These are phyloP conservation scores for Fusarium globosum DNA, from an alignment of 2,329 filamentous ascomycete genomes.

Conservation along the genomic window DNA sequence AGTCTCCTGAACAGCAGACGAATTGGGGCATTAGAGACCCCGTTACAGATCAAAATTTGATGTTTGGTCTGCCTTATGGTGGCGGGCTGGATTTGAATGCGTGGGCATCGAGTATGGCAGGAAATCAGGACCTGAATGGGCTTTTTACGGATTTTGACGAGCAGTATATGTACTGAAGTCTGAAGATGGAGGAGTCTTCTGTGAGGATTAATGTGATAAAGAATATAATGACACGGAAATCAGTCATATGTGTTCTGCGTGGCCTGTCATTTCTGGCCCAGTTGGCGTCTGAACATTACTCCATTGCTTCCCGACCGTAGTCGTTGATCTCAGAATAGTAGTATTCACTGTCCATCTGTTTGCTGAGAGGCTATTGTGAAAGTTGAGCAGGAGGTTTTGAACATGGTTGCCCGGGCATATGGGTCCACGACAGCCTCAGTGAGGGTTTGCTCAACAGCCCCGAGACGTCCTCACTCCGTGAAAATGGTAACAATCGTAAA, in stretches of 20 bases:
- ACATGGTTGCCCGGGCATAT: not conserved
- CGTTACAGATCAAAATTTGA: slow-evolving; percentile 32
- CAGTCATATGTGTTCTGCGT: not conserved
- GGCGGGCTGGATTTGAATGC: slow-evolving; percentile 35
- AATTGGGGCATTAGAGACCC: slow-evolving; percentile 26
- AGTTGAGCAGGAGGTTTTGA: not conserved
- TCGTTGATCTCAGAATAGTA: rapidly evolving
- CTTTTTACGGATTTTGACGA: slow-evolving; percentile 38
- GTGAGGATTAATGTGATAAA: not conserved
- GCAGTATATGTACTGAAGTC: slow-evolving; percentile 44
- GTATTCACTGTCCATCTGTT: rapidly evolving
- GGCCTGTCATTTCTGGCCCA: not conserved
- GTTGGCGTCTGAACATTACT: rapidly evolving
- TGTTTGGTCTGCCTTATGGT: slow-evolving; percentile 41
- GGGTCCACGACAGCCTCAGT: not conserved
- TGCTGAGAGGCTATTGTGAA: not conserved
- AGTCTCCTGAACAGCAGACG: slow-evolving; percentile 16
- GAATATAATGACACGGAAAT: not conserved
- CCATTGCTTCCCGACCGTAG: not conserved
- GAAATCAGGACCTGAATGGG: slow-evolving; percentile 26
- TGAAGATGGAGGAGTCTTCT: not conserved
- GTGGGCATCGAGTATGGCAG: slow-evolving; percentile 34
- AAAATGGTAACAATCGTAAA: rapidly evolving
- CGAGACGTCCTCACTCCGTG: not conserved
- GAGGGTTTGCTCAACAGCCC: not conserved